Base-by-base conservation (phyloP, 495 filamentous ascomycete species). In the Aspergillus coremiiformis region DNA sequence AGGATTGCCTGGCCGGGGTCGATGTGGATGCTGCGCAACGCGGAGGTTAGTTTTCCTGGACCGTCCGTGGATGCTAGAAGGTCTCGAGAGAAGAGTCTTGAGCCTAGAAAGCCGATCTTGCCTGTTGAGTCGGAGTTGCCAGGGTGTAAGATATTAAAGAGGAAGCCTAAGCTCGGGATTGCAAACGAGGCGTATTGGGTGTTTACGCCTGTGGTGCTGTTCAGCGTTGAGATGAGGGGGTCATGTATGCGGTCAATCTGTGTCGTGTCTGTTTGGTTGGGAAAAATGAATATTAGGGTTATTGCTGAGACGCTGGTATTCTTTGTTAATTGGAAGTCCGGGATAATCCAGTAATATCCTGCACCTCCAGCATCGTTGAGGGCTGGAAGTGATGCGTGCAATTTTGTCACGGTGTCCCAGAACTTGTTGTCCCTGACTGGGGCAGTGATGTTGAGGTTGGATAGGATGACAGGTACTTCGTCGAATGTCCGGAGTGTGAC, bases 401-500 rank as follows among this genome's bases (percentile, higher is more conserved):
- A 68, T 33, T 64, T 52, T 14, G 46, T 58, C 21, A 67, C 54
- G 12, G 64, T 66, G 12, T 62, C 51, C 66, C 69, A 74, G 41
- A 70, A 74, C 0, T 23, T 39, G 1, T 55, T 54, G 30, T 63
- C 45, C 8, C 44, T 51, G 0, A 20, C 12, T 2, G 58, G 21
- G 24, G 55, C 57, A 0, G 60, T 56, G 15, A 78, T 60, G 26
- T 65, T 75, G 20, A 78, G 60, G 52, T 68, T 68, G 20, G 63
- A 59, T 0, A 63, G 52, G 11, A 71, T 58, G 15, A 74, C 57
- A 2, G 71, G 68, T 19, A 67, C 61, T 23, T 69, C 61, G 11
- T 58, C 49, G 64, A 58, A 71, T 48, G 27, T 64, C 14, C 71
- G 70, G 35, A 75, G 51, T 0, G 77, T 78, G 37, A 67, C 67